A percentile compares a stretch with the other conserved stretches of the same genome.
Evolutionary conservation across 1,284 basidiomycete genomes (phyloP).

Genomic region (Trametes sp.): DNA sequence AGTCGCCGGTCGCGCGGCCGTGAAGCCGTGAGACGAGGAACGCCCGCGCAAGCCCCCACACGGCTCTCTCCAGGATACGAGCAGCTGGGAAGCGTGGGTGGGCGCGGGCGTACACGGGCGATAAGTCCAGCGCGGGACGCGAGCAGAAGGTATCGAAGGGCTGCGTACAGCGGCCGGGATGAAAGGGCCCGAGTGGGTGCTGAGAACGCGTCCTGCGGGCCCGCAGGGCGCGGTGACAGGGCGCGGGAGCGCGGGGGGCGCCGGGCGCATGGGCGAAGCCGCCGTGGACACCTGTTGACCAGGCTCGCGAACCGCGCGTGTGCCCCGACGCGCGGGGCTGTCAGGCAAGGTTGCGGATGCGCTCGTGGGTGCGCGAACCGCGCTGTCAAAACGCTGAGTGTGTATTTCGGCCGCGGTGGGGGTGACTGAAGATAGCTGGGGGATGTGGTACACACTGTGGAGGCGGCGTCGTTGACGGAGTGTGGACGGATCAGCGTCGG

Average conservation of each 20-base stretch:
- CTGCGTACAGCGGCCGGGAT: neutral
- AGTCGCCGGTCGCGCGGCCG: neutral
- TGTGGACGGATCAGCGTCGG: slow-evolving; percentile 16
- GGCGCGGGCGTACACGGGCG: neutral
- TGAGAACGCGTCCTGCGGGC: neutral
- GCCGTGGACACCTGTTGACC: slow-evolving; percentile 5
- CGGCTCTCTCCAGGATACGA: neutral
- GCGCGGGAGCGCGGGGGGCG: neutral
- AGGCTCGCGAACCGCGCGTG: neutral
- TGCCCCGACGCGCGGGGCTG: neutral
- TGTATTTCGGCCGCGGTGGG: neutral
- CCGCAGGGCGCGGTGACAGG: neutral
- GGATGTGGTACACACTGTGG: neutral
- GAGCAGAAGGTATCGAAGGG: neutral
- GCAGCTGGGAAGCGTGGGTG: neutral
- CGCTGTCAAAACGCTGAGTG: neutral
- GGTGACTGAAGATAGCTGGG: too few species aligned
- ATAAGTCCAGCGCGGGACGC: neutral
- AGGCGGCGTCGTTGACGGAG: neutral
- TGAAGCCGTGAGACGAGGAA: neutral
- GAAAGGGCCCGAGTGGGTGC: neutral
- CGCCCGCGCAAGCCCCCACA: neutral
- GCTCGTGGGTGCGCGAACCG: neutral
- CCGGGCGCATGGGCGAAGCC: neutral
- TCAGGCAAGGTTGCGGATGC: neutral